phyloP scores from a whole-genome alignment of 345 rosid species.

The Aegle marmelos region DNA sequence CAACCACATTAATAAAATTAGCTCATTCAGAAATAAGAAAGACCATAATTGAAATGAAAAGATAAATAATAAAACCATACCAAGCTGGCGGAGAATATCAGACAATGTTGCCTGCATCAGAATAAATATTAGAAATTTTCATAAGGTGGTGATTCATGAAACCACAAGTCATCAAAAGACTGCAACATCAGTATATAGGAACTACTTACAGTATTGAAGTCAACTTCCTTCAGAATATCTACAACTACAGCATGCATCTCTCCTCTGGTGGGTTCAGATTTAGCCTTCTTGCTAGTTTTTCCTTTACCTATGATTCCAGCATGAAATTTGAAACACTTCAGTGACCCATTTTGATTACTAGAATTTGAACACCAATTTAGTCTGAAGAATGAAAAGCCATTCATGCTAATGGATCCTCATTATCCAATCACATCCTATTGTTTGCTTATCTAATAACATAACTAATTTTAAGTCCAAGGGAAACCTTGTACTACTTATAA shows the following conservation, averaged over 20 bases:
- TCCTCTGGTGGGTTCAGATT: conserved; percentile 71
- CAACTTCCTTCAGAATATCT: conserved; percentile 86
- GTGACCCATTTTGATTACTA: not conserved
- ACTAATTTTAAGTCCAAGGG: not conserved
- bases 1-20: conserved; percentile 4
- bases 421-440: not conserved
- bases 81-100: conserved; percentile 78
- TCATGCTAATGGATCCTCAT: not conserved
- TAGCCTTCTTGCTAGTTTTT: conserved; percentile 58
- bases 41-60: not conserved
- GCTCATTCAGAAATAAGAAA: not conserved
- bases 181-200: not conserved
- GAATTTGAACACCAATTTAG: not conserved
- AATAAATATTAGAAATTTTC: not conserved
- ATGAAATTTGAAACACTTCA: conserved; percentile 9
- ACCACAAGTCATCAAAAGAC: conserved; percentile 2
- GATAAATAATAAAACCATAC: conserved; percentile 34
- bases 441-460: not conserved
- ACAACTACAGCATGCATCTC: conserved; percentile 88
- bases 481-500: not conserved
- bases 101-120: conserved; percentile 81
- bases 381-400: not conserved
- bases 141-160: not conserved
- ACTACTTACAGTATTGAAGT: conserved; percentile 85
- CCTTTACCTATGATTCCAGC: conserved; percentile 44